A percentile compares a stretch with the other conserved stretches of the same genome.
These are phyloP conservation scores for Rhytidiadelphus loreus DNA, from an alignment of 225 moss, liverwort and hornwort species.

Conservation along the genomic window DNA sequence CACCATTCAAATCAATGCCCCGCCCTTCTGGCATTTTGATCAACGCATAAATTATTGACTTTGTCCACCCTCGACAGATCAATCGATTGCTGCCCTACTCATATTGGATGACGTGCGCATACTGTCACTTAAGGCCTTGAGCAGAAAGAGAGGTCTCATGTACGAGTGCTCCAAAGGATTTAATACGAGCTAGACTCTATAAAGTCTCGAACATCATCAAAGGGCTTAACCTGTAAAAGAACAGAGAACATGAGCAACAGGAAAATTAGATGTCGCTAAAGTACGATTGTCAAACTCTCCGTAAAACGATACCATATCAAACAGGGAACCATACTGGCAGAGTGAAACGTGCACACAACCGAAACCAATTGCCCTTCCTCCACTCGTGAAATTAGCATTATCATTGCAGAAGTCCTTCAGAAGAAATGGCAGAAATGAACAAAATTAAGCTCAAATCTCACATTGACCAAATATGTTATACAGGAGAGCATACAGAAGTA, in stretches of 20 bases:
- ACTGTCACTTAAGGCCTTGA: neutral
- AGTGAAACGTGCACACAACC: neutral
- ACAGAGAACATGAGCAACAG: neutral
- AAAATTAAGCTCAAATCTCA: neutral
- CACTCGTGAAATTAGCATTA: neutral
- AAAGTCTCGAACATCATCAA: neutral
- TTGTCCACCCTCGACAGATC: conserved; percentile 5
- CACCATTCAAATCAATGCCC: conserved; percentile 39
- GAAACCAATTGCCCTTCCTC: neutral
- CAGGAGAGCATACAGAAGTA: neutral
- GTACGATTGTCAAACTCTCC: neutral
- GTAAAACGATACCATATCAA: neutral
- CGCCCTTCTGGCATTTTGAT: conserved; percentile 41
- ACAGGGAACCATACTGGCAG: neutral
- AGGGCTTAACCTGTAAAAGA: conserved; percentile 4
- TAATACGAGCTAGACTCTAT: neutral
- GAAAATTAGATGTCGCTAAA: neutral
- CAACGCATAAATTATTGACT: neutral
- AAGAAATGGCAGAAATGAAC: neutral
- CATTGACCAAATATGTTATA: neutral
- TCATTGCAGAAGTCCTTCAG: neutral
- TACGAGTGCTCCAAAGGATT: neutral
- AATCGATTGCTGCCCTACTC: conserved; percentile 27
- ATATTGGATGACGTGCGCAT: conserved; percentile 4
- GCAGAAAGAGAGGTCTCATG: neutral